Percentiles rank a stretch among this genome's conserved stretches.
phyloP scores from a whole-genome alignment of 139 green algal species.

The Picochlorum sp. region DNA sequence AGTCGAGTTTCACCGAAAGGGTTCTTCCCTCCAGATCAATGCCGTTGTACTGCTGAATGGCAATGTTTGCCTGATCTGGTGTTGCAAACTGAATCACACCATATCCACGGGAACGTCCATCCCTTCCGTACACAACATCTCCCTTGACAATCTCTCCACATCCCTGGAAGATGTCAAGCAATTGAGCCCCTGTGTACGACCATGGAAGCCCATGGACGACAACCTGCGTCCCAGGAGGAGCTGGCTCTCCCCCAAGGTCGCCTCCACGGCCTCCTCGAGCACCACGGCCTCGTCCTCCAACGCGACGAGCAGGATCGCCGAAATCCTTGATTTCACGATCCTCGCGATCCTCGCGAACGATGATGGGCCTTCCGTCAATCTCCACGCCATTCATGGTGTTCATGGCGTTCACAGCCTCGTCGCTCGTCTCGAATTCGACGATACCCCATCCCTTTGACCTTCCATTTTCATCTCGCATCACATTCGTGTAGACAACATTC shows the following conservation, averaged over 20 bases:
- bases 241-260: background rate
- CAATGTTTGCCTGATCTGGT: constrained; percentile 52
- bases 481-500: constrained; percentile 84
- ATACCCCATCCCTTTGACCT: constrained; percentile 87
- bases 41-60: constrained; percentile 71
- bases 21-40: constrained; percentile 69
- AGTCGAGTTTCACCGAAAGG: constrained; percentile 77
- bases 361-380: constrained; percentile 73
- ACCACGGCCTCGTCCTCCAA: background rate
- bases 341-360: constrained; percentile 89
- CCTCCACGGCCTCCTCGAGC: background rate
- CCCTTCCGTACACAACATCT: constrained; percentile 63
- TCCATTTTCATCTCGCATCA: constrained; percentile 76
- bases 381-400: constrained; percentile 70
- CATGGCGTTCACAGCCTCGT: constrained; percentile 69
- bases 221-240: constrained; percentile 45
- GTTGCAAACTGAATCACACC: constrained; percentile 76
- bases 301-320: constrained; percentile 10
- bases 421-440: constrained; percentile 77
- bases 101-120: constrained; percentile 76
- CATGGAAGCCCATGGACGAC: constrained; percentile 88
- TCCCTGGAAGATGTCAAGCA: constrained; percentile 68
- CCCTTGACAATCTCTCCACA: constrained; percentile 54
- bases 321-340: constrained; percentile 84
- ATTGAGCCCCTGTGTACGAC: constrained; percentile 68